Evolutionary conservation across 345 rosid genomes (phyloP).

Genomic region (Excoecaria cochinchinensis): DNA sequence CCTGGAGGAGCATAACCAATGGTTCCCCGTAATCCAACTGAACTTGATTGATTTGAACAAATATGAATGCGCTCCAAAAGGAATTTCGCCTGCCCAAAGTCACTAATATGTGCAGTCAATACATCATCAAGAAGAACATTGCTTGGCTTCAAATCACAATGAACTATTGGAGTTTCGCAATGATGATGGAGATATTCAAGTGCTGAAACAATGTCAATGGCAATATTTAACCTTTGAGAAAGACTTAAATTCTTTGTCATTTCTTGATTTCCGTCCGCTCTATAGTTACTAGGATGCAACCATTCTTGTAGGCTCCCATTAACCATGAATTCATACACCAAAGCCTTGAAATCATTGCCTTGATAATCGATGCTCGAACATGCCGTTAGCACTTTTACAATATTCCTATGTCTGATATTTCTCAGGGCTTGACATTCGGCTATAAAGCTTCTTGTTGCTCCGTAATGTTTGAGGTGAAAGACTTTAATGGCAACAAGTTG

Average conservation of each 20-base stretch:
- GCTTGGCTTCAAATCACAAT: background rate
- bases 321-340: background rate
- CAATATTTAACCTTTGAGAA: background rate
- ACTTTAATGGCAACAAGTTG: background rate
- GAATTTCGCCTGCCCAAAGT: background rate
- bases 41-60: background rate
- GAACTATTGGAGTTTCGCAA: slow-evolving; percentile 1
- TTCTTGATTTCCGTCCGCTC: background rate
- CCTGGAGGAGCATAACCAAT: slow-evolving; percentile 6
- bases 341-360: background rate
- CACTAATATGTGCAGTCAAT: background rate
- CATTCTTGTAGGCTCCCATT: background rate
- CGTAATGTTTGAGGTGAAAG: background rate
- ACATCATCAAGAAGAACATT: slow-evolving; percentile 1
- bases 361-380: background rate
- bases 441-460: background rate
- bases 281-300: background rate
- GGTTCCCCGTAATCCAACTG: background rate
- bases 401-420: background rate
- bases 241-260: background rate
- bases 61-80: background rate
- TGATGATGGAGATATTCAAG: slow-evolving; percentile 1
- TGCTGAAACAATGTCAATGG: background rate
- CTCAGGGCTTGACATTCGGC: background rate
- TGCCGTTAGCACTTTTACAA: background rate